Evolutionary conservation across 495 filamentous ascomycete species (phyloP), one percentile per base, ranked within the genome.

Genomic region (Hyaloscypha finlandica): DNA sequence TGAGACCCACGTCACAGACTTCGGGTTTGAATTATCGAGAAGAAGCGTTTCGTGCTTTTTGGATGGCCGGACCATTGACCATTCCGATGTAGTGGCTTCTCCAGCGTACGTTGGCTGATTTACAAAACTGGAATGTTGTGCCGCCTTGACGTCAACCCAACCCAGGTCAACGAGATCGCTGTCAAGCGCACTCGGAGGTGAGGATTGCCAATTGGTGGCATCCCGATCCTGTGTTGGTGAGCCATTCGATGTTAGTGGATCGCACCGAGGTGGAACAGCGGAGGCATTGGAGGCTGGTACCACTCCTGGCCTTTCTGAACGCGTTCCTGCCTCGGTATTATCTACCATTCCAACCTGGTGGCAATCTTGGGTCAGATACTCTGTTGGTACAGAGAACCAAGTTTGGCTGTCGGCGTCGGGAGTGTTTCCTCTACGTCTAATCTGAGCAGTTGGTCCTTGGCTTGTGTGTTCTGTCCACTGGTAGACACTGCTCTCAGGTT

Each of bases 1-100:
- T 61, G 59, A 61, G 6, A 45, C 59, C 59, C 59, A 61, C 6
- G 31, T 48, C 5, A 39, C n/a, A 20, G 59, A 45, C 35, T 61
- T 61, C 16, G 35, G 35, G 11, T 8, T 45, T 16, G 35, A 2
- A 6, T 45, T 39, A 11, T 61, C 59, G 16, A 45, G 59, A 25
- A 42, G 31, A 9, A 61, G 2, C 4, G 58, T 37, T 8, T 61
- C 19, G 29, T 61, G 29, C 3, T 33, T 22, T 16, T 61, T 61
- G 0, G 59, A 4, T 19, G 16, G 16, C 16, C 16, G 8, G 3
- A 48, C 16, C 42, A 48, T 19, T 4, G 42, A 48, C 42, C 42
- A 48, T 3, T 48, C 42, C 16, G 42, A 19, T 16, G 35, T 37
- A 8, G 35, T 12, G 35, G 35, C 35, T 8, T 37, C 35, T 37